These are phyloP conservation scores for Ascochyta rabiei DNA, from an alignment of 2,329 filamentous ascomycete species.

Conservation along the genomic window DNA sequence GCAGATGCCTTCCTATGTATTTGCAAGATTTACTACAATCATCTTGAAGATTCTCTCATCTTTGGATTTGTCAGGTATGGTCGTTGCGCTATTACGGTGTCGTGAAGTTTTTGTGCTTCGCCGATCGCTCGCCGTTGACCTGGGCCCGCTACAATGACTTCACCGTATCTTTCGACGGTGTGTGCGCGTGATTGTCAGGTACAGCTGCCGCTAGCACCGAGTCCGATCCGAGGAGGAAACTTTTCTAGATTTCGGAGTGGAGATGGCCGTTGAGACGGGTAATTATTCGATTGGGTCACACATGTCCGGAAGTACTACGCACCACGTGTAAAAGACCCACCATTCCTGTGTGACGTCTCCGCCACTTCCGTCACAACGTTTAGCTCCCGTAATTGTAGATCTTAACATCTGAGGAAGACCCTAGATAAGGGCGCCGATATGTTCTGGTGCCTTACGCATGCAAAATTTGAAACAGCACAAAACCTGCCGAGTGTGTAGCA, in stretches of 20 bases:
- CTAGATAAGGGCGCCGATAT: background rate
- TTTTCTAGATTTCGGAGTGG: slow-evolving; percentile 6
- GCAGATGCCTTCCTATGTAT: slow-evolving; percentile 9
- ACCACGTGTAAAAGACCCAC: slow-evolving; percentile 11
- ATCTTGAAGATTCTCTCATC: slow-evolving; percentile 7
- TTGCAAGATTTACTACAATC: background rate
- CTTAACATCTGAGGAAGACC: slow-evolving; percentile 1
- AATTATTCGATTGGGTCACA: slow-evolving; percentile 6
- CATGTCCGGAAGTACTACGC: background rate
- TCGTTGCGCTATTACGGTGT: slow-evolving; percentile 18
- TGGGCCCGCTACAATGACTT: slow-evolving; percentile 24
- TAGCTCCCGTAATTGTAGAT: slow-evolving; percentile 14
- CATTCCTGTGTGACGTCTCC: slow-evolving; percentile 2
- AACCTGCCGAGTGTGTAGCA: background rate
- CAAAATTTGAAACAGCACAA: background rate
- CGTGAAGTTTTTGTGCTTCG: slow-evolving; percentile 30
- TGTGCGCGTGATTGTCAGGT: slow-evolving; percentile 2
- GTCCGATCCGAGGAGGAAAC: slow-evolving; percentile 8
- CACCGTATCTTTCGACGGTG: slow-evolving; percentile 5
- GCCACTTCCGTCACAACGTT: slow-evolving; percentile 2
- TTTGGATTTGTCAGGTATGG: slow-evolving; percentile 30
- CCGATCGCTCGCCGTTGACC: slow-evolving; percentile 30
- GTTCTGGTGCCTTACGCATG: background rate
- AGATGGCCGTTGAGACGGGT: slow-evolving; percentile 1
- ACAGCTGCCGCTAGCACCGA: slow-evolving; percentile 9